Base-by-base conservation (phyloP, 2,329 filamentous ascomycete species). In the Verticillium zaregamsianum region DNA sequence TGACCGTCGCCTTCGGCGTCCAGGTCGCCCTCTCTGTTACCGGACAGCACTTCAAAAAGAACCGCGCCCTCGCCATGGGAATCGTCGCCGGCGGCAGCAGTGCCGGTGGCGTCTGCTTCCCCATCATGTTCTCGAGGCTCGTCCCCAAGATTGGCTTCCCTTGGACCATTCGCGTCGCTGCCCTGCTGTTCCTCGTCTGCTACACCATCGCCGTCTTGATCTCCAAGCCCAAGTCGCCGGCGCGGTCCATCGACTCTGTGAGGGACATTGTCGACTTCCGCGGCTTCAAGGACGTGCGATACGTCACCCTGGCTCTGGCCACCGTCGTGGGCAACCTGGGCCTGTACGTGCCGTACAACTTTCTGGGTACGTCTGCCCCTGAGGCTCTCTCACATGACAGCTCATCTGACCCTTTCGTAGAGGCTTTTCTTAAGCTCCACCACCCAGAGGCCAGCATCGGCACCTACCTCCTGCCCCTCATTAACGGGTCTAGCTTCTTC, bases 61-160 rank as follows among this genome's bases (percentile, higher is more conserved):
- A 63, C 57, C 68, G 71, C 54, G 72, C 68, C 15, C 63, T 74
- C 17, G 70, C 70, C 63, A 66, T 72, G 56, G 73, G 72, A 37
- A 65, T 73, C 56, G 62, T 61, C 40, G 59, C 59, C 66, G 32
- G 67, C 70, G 3, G 68, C 68, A 20, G 56, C 59, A 54, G 39
- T 5, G 59, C 59, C 6, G 56, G 59, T 6, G 59, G 59, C 23
- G 59, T 61, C 45, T 61, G 59, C 17, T 68, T 68, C 32, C 68
- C 63, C 17, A 66, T 76, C 57, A 72, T 76, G 55, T 76, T 79
- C 58, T 68, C 69, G 6, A 73, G 72, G 65, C 73, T 83, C 3
- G 77, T 81, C 64, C 72, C 74, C 12, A 69, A 69, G n/a, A 76
- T 87, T 57, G 84, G 84, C 31, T 88, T 87, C 69, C 72, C 73